phyloP scores from a whole-genome alignment of 352 stramenopile species.

The Phytophthora ohioensis region DNA sequence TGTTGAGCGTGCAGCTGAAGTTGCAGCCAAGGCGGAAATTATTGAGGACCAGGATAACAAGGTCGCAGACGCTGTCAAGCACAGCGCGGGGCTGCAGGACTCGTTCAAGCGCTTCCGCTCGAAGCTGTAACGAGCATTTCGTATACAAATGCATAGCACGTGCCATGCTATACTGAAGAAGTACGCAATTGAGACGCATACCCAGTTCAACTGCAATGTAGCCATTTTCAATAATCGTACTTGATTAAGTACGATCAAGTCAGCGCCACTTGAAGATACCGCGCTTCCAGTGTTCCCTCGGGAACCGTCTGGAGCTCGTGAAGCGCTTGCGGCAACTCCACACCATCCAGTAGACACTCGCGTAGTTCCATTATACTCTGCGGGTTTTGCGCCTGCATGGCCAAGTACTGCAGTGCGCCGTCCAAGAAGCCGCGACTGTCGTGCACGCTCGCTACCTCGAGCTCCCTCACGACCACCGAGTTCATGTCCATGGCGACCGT shows the following conservation, averaged over 20 bases:
- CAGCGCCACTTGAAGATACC: conserved; percentile 41
- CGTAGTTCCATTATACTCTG: conserved; percentile 34
- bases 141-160: too few relatives aligned
- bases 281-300: conserved; percentile 23
- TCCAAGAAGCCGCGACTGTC: conserved; percentile 45
- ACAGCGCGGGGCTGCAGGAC: conserved; percentile 70
- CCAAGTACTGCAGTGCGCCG: conserved; percentile 58
- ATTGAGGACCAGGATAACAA: conserved; percentile 88
- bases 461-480: conserved; percentile 71
- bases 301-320: conserved; percentile 35
- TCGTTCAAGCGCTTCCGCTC: conserved; percentile 85
- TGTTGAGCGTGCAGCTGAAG: conserved; percentile 67
- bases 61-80: conserved; percentile 75
- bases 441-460: conserved; percentile 51
- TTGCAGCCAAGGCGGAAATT: conserved; percentile 73
- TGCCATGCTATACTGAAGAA: too few relatives aligned
- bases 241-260: conserved; percentile 11
- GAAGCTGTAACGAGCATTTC: conserved; percentile 20
- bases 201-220: background rate
- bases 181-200: too few relatives aligned
- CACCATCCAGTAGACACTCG: conserved; percentile 25
- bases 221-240: conserved; percentile 8
- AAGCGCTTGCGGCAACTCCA: conserved; percentile 34
- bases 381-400: conserved; percentile 22
- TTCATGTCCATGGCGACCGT: conserved; percentile 74